Conservation (phyloP, 345 rosid species). For the Odontarrhena argentea region DNA sequence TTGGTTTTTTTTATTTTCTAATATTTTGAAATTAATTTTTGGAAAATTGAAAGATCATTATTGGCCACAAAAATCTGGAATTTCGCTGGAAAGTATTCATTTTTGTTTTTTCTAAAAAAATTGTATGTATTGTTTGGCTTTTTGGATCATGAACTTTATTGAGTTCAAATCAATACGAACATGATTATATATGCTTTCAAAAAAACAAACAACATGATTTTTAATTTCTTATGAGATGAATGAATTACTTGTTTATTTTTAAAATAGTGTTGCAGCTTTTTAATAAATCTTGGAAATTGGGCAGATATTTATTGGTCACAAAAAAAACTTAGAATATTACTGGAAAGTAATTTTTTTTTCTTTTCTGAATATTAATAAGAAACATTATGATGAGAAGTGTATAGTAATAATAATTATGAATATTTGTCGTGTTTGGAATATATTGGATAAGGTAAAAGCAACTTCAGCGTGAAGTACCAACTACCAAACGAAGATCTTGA, state of each 20-base stretch:
- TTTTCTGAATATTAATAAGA: neutral
- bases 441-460: slow-evolving; percentile 52
- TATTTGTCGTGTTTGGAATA: slow-evolving; percentile 18
- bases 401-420: neutral
- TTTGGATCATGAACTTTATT: neutral
- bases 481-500: slow-evolving; percentile 97
- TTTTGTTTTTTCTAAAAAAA: neutral
- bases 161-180: too few species aligned
- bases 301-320: slow-evolving; percentile 29
- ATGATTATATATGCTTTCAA: too few species aligned
- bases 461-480: slow-evolving; percentile 84
- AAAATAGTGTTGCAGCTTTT: neutral
- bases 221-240: neutral
- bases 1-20: neutral
- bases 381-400: neutral
- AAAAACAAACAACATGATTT: neutral
- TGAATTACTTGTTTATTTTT: slow-evolving; percentile 1
- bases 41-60: neutral
- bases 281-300: slow-evolving; percentile 23
- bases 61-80: slow-evolving; percentile 23
- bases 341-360: slow-evolving; percentile 21
- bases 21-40: neutral
- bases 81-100: slow-evolving; percentile 2
- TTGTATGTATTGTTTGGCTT: neutral
- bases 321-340: slow-evolving; percentile 29